A percentile compares a stretch with the other conserved stretches of the same genome.
phyloP scores from a whole-genome alignment of 75 land plant genomes.

The Azolla pinnata region DNA sequence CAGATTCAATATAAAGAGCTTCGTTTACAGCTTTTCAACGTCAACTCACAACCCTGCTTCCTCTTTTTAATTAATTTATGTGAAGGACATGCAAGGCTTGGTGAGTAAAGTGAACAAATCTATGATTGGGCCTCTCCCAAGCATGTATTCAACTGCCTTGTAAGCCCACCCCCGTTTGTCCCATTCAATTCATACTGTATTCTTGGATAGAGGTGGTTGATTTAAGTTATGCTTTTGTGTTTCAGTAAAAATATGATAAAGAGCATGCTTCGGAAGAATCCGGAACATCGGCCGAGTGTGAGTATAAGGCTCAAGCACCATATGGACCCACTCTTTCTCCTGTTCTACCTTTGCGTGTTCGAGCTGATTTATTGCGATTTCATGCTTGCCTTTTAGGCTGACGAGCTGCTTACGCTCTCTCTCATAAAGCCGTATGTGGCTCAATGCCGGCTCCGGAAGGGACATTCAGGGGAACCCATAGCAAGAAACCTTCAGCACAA shows the following conservation, averaged over 20 bases:
- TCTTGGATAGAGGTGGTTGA: too few species aligned
- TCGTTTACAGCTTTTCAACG: too few species aligned
- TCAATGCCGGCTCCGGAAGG: slow-evolving; percentile 44
- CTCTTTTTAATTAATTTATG: neutral
- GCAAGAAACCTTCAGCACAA: slow-evolving; percentile 19
- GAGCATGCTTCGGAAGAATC: slow-evolving; percentile 90
- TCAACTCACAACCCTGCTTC: too few species aligned
- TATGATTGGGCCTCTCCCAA: slow-evolving; percentile 89
- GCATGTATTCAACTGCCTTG: slow-evolving; percentile 79
- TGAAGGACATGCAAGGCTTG: slow-evolving; percentile 96
- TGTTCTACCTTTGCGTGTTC: neutral
- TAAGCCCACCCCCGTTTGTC: too few species aligned
- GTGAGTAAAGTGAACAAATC: slow-evolving; percentile 95
- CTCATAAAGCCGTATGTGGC: slow-evolving; percentile 36
- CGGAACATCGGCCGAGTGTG: slow-evolving; percentile 92
- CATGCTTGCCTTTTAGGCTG: slow-evolving; percentile 25
- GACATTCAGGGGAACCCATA: slow-evolving; percentile 9
- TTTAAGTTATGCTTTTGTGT: neutral
- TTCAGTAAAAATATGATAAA: slow-evolving; percentile 83
- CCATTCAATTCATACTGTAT: too few species aligned
- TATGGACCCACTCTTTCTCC: too few species aligned
- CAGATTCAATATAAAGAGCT: neutral
- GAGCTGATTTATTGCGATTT: neutral
- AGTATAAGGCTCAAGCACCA: too few species aligned
- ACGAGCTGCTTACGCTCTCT: slow-evolving; percentile 39